Conservation (phyloP, 768 basidiomycete species). For the Chalciporus pseudorubinellus region DNA sequence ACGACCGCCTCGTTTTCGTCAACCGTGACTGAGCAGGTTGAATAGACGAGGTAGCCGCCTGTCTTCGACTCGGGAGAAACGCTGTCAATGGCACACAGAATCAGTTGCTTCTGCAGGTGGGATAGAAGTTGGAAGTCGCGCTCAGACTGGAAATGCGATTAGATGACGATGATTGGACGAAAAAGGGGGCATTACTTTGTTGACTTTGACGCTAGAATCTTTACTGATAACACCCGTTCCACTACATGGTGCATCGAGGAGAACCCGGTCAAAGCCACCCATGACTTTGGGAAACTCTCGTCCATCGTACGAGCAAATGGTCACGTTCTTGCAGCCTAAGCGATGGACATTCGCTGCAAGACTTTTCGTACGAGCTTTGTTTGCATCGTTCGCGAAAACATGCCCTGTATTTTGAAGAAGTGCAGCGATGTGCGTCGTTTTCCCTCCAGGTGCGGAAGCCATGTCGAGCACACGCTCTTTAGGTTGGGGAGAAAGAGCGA, state of each 20-base stretch:
- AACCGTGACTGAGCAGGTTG: constrained; percentile 96
- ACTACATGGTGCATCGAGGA: constrained; percentile 95
- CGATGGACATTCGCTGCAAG: constrained; percentile 96
- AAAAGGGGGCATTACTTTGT: constrained; percentile 65
- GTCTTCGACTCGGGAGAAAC: constrained; percentile 85
- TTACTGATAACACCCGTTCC: constrained; percentile 99
- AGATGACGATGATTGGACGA: neutral
- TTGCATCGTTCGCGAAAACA: constrained; percentile 95
- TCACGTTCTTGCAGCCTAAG: constrained; percentile 96
- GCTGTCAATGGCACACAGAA: constrained; percentile 97
- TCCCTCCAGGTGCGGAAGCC: constrained; percentile 98
- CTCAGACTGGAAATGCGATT: constrained; percentile 58
- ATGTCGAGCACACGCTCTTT: constrained; percentile 95
- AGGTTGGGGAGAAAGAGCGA: constrained; percentile 89
- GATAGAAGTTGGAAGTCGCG: constrained; percentile 96
- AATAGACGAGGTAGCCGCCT: constrained; percentile 95
- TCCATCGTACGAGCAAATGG: constrained; percentile 96
- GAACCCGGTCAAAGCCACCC: constrained; percentile 96
- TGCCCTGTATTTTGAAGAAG: constrained; percentile 97
- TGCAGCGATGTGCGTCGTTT: constrained; percentile 97
- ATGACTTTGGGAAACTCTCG: constrained; percentile 98
- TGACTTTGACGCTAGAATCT: constrained; percentile 94
- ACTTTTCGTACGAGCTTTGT: constrained; percentile 93
- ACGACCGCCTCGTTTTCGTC: constrained; percentile 99
- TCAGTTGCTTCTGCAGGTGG: constrained; percentile 96